Evolutionary conservation across 2,329 filamentous ascomycete genomes (phyloP).

Genomic region (Sporothrix inflata): DNA sequence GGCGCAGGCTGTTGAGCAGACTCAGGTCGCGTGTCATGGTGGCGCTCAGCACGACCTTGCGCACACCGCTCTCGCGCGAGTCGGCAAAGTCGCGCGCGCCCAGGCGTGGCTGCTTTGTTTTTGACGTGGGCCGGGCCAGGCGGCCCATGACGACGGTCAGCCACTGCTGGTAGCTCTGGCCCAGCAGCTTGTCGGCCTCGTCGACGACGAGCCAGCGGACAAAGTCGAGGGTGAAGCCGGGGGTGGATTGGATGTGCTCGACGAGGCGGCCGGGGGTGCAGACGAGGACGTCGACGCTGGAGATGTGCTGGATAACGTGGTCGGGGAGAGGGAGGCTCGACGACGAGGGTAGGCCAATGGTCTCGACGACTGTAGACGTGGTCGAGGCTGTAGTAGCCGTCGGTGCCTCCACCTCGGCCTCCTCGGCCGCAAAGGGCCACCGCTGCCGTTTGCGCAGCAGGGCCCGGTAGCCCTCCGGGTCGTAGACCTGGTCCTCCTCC

Average conservation of each 20-base stretch:
- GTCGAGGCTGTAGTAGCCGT: not conserved
- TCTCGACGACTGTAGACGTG: not conserved
- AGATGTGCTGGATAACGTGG: constrained; percentile 67
- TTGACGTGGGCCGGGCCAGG: constrained; percentile 41
- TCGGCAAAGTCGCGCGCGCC: constrained; percentile 58
- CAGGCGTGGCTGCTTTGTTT: constrained; percentile 45
- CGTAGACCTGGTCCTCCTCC: constrained; percentile 59
- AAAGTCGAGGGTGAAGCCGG: constrained; percentile 76
- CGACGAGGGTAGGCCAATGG: constrained; percentile 43
- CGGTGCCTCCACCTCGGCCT: constrained; percentile 41
- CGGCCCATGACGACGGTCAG: constrained; percentile 70
- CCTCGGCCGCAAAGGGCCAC: constrained; percentile 49
- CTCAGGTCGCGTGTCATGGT: constrained; percentile 89
- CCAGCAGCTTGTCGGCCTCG: constrained; percentile 88
- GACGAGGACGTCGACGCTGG: constrained; percentile 83
- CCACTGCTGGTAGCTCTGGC: constrained; percentile 94
- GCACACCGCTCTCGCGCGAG: constrained; percentile 58
- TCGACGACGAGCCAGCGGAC: constrained; percentile 90
- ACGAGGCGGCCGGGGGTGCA: constrained; percentile 91
- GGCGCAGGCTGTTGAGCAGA: constrained; percentile 72
- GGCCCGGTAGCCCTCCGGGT: constrained; percentile 60
- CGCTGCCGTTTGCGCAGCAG: constrained; percentile 42
- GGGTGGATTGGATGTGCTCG: constrained; percentile 83
- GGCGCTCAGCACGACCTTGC: constrained; percentile 86
- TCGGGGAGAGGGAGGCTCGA: constrained; percentile 42